Evolutionary conservation across 257 asterid species (phyloP).

Genomic region (Solanum okadae): DNA sequence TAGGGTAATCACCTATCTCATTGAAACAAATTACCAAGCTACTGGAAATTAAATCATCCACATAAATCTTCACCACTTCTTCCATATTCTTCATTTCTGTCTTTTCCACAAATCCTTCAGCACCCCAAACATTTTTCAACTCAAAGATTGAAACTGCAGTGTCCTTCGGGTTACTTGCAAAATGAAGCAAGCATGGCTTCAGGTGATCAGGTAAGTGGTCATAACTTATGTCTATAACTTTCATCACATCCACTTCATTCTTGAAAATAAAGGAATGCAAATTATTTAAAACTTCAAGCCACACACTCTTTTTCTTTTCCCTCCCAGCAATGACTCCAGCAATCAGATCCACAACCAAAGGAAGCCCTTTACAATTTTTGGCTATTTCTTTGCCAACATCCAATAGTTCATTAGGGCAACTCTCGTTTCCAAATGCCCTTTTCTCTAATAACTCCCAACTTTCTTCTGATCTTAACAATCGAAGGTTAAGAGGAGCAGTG

Average conservation of each 20-base stretch:
- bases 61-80: not conserved
- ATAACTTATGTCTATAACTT: slow-evolving; percentile 13
- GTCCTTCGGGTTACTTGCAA: not conserved
- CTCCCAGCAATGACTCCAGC: slow-evolving; percentile 8
- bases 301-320: not conserved
- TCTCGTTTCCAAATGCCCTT: not conserved
- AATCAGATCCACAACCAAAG: slow-evolving; percentile 9
- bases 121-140: slow-evolving; percentile 5
- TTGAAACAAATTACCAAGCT: slow-evolving; percentile 6
- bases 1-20: not conserved
- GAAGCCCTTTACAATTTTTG: slow-evolving; percentile 8
- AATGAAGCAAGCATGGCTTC: slow-evolving; percentile 16
- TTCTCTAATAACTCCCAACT: slow-evolving; percentile 11
- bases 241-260: not conserved
- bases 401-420: slow-evolving; percentile 5
- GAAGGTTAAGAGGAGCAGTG: not conserved
- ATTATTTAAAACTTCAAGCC: not conserved
- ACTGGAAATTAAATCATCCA: slow-evolving; percentile 8
- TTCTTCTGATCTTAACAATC: not conserved
- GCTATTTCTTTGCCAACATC: slow-evolving; percentile 9
- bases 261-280: not conserved
- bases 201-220: slow-evolving; percentile 4
- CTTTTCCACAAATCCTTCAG: slow-evolving; percentile 15
- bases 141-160: not conserved
- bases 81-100: not conserved